Evolutionary conservation across 192 early-diverging fungal genomes (phyloP).

Genomic region (Podila epicladia): DNA sequence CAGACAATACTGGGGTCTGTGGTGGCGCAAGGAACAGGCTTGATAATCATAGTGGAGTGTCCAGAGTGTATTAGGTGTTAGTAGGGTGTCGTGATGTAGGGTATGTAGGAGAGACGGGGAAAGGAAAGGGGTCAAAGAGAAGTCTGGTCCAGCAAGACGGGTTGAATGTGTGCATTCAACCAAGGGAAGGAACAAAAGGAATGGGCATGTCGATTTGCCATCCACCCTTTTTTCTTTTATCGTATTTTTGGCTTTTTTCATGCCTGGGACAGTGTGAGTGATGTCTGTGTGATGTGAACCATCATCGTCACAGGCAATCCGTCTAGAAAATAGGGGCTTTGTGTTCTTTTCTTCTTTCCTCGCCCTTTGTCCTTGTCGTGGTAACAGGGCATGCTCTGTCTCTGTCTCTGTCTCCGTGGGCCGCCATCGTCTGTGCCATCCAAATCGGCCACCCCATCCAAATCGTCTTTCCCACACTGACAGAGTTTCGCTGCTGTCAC

Average conservation of each 20-base stretch:
- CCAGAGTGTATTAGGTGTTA: background rate
- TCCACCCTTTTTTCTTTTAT: background rate
- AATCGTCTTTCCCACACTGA: too few relatives aligned
- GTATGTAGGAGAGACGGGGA: too few relatives aligned
- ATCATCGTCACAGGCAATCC: background rate
- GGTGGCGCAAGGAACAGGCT: slow-evolving; percentile 22
- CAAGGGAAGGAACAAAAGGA: too few relatives aligned
- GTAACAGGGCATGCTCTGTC: background rate
- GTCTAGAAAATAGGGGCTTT: slow-evolving; percentile 1
- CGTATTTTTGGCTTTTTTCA: background rate
- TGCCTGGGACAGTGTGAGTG: background rate
- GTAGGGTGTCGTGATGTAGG: too few relatives aligned
- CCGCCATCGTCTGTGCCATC: too few relatives aligned
- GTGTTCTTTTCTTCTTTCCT: background rate
- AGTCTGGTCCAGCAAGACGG: too few relatives aligned
- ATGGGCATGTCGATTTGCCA: too few relatives aligned
- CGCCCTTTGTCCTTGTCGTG: background rate
- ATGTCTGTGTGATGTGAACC: background rate
- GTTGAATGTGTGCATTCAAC: too few relatives aligned
- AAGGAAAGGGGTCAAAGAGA: too few relatives aligned
- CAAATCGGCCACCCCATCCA: too few relatives aligned
- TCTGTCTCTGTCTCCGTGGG: too few relatives aligned
- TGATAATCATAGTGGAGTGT: slow-evolving; percentile 33
- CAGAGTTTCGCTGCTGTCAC: too few relatives aligned
- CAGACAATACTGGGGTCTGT: slow-evolving; percentile 40